Percentiles rank a stretch among this genome's conserved stretches.
Evolutionary conservation across 1,284 basidiomycete species (phyloP).

Genomic region (Heterobasidion occidentale): DNA sequence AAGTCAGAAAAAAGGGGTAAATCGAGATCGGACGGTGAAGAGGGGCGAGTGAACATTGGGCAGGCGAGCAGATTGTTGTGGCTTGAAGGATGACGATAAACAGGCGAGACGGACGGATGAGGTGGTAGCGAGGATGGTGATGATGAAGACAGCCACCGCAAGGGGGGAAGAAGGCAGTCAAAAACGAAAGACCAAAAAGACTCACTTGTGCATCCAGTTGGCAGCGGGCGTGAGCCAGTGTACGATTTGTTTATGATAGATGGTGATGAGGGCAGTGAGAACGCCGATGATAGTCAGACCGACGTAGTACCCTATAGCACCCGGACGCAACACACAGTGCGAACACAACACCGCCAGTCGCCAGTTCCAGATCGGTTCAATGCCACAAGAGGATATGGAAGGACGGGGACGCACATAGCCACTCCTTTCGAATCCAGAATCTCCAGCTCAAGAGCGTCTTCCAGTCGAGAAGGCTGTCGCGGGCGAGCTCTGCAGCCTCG

Average conservation of each 20-base stretch:
- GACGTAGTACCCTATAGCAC: conserved; percentile 26
- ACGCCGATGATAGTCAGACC: conserved; percentile 21
- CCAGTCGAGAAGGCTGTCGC: conserved; percentile 35
- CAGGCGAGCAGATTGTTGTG: too few species aligned
- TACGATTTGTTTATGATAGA: conserved; percentile 52
- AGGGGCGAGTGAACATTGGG: too few species aligned
- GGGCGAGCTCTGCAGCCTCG: conserved; percentile 26
- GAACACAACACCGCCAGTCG: background rate
- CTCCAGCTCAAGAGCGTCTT: conserved; percentile 31
- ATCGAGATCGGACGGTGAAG: conserved; percentile 33
- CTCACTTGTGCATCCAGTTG: conserved; percentile 40
- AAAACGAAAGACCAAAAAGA: background rate
- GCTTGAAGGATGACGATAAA: conserved; percentile 5
- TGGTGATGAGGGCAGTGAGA: conserved; percentile 42
- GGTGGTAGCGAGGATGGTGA: background rate
- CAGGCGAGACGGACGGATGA: conserved; percentile 17
- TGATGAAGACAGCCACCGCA: too few species aligned
- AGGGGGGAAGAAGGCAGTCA: too few species aligned
- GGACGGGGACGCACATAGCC: conserved; percentile 34
- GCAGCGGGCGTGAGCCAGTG: conserved; percentile 47
- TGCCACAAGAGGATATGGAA: background rate
- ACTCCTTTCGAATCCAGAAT: conserved; percentile 42
- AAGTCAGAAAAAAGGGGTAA: conserved; percentile 11
- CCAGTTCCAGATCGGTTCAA: too few species aligned
- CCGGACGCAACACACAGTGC: background rate